phyloP scores from a whole-genome alignment of 2,329 filamentous ascomycete species.

The Colletotrichum sp. region DNA sequence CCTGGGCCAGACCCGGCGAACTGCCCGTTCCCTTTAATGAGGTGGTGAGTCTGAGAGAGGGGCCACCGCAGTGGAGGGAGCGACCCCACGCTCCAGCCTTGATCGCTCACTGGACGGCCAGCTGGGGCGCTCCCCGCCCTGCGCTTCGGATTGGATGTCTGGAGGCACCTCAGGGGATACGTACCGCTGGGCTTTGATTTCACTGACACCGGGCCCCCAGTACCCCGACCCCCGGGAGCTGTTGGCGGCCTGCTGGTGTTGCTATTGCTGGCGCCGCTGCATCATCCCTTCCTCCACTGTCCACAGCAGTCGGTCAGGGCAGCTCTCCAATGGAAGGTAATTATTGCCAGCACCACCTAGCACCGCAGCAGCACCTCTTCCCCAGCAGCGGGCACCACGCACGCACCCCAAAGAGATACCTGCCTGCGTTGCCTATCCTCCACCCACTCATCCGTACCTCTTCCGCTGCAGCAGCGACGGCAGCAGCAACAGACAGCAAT shows the following conservation, averaged over 20 bases:
- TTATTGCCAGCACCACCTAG: neutral
- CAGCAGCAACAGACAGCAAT: neutral
- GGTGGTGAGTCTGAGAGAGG: neutral
- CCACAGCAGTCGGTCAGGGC: neutral
- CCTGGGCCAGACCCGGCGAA: neutral
- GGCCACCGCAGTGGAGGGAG: neutral
- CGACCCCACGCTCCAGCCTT: neutral
- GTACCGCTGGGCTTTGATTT: neutral
- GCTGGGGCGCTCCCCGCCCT: neutral
- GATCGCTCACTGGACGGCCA: neutral
- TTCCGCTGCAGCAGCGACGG: too few relatives aligned
- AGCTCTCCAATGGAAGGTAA: neutral
- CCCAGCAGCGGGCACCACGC: neutral
- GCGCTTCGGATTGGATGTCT: neutral
- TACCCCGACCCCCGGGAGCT: neutral
- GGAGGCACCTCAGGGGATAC: neutral
- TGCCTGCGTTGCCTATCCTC: neutral
- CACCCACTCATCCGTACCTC: too few relatives aligned
- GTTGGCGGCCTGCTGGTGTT: neutral
- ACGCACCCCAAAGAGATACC: neutral
- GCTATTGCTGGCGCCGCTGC: neutral
- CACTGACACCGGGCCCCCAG: neutral
- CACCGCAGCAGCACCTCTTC: neutral
- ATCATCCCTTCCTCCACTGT: slow-evolving; percentile 1
- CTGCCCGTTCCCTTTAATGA: neutral